Conservation (phyloP, 1,284 basidiomycete genomes). For the Puccinia horiana region DNA sequence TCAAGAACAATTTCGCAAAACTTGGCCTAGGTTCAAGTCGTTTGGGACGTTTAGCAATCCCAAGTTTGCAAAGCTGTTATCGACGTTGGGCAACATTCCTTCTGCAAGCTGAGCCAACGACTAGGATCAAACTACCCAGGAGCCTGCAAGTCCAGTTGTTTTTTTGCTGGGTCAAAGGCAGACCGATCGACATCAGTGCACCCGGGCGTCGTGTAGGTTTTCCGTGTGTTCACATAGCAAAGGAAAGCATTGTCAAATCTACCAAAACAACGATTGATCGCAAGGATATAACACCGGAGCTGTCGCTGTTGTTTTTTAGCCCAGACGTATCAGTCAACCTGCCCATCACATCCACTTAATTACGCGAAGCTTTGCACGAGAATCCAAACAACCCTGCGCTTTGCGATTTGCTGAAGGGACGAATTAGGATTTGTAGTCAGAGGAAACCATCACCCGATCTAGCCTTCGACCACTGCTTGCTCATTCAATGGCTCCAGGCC, state of each 20-base stretch:
- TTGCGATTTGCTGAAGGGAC: background rate
- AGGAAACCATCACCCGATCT: background rate
- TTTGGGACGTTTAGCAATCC: background rate
- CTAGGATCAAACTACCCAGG: background rate
- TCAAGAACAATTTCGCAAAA: background rate
- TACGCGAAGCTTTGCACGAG: background rate
- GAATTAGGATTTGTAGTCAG: background rate
- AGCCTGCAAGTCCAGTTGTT: background rate
- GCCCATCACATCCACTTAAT: background rate
- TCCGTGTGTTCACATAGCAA: background rate
- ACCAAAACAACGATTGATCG: background rate
- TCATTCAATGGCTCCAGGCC: slow-evolving; percentile 19
- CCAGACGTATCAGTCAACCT: background rate
- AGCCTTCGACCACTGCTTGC: background rate
- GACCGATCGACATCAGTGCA: background rate
- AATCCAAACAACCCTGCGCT: slow-evolving; percentile 1
- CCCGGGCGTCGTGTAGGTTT: background rate
- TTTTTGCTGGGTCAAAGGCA: background rate
- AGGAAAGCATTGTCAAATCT: background rate
- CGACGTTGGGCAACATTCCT: background rate
- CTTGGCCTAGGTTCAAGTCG: background rate
- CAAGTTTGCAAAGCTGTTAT: background rate
- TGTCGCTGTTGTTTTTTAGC: background rate
- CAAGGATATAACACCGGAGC: background rate
- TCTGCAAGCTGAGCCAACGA: background rate